Conservation (phyloP, 495 filamentous ascomycete species). For the Xylaria flabelliformis region DNA sequence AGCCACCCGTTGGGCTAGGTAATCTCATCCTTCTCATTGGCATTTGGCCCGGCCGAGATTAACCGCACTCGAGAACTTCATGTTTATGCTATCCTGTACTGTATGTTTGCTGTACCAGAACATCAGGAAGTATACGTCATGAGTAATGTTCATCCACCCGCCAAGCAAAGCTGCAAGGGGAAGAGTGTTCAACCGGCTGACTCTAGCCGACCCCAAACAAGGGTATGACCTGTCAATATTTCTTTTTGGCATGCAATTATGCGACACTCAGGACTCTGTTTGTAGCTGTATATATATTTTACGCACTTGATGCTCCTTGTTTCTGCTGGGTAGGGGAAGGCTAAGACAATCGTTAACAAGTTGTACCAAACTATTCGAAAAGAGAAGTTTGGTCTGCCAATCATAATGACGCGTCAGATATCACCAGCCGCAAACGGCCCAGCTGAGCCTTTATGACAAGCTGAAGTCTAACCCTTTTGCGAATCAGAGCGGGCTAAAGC, state of each 20-base stretch:
- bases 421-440: neutral
- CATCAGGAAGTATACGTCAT: conserved; percentile 14
- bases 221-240: neutral
- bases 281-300: conserved; percentile 20
- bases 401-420: neutral
- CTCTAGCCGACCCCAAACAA: neutral
- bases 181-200: conserved; percentile 23
- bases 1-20: neutral
- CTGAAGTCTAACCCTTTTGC: conserved; percentile 10
- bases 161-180: conserved; percentile 6
- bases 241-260: neutral
- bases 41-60: conserved; percentile 8
- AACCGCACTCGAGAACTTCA: conserved; percentile 11
- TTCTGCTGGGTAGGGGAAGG: neutral
- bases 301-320: neutral
- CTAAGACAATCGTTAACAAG: neutral
- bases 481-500: neutral
- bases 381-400: conserved; percentile 8
- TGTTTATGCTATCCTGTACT: neutral
- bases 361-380: neutral
- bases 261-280: neutral
- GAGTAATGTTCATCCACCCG: conserved; percentile 14
- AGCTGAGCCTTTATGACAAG: conserved; percentile 4
- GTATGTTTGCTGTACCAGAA: neutral
- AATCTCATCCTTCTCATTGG: neutral